A percentile compares a stretch with the other conserved stretches of the same genome.
Conservation (phyloP, 768 basidiomycete genomes). For the Tubosaeta brunneosetosa region DNA sequence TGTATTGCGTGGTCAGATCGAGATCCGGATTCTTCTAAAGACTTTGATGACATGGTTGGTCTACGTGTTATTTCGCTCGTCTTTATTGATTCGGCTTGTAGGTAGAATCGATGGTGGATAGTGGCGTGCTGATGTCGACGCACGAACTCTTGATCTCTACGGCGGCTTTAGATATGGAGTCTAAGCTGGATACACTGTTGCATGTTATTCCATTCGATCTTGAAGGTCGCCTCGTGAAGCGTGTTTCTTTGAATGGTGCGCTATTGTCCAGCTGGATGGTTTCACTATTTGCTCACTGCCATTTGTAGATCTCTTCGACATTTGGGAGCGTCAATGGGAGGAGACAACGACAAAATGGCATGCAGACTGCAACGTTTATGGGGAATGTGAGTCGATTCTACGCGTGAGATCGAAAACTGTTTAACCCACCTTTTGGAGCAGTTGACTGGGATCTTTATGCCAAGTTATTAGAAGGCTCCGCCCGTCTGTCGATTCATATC, state of each 20-base stretch:
- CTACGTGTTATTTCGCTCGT: not conserved
- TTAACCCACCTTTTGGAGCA: slow-evolving; percentile 21
- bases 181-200: slow-evolving; percentile 45
- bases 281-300: not conserved
- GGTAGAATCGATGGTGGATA: slow-evolving; percentile 47
- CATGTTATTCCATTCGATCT: slow-evolving; percentile 46
- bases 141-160: slow-evolving; percentile 49
- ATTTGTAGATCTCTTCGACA: slow-evolving; percentile 23
- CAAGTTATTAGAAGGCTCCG: slow-evolving; percentile 38
- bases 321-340: slow-evolving; percentile 23
- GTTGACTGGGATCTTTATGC: slow-evolving; percentile 57
- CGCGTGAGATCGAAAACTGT: not conserved
- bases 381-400: slow-evolving; percentile 41
- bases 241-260: slow-evolving; percentile 45
- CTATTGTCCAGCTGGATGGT: slow-evolving; percentile 11
- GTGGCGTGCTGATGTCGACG: slow-evolving; percentile 38
- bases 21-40: slow-evolving; percentile 37
- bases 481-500: slow-evolving; percentile 39
- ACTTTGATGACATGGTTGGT: slow-evolving; percentile 60
- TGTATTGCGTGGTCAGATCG: slow-evolving; percentile 57
- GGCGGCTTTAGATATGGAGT: slow-evolving; percentile 52
- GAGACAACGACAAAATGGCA: slow-evolving; percentile 18
- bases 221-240: slow-evolving; percentile 51
- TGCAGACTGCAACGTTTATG: slow-evolving; percentile 26
- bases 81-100: slow-evolving; percentile 23